phyloP scores from a whole-genome alignment of 805 yeast genomes.

The Zygoascus biomembranicola region DNA sequence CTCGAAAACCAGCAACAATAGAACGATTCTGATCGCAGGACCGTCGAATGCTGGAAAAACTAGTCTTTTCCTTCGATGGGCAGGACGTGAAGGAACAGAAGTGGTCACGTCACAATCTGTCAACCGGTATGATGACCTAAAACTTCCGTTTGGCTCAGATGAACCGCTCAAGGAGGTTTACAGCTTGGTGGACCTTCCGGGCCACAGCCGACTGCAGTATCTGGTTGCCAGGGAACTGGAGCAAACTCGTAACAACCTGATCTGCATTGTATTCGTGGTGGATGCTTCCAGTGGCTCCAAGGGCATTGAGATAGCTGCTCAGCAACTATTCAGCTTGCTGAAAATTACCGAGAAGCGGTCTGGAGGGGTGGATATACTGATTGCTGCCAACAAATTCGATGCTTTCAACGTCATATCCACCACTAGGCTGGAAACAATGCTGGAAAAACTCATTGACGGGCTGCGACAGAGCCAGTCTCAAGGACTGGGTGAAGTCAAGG shows the following conservation, averaged over 20 bases:
- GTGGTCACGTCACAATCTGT: slow-evolving; percentile 47
- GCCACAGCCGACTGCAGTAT: slow-evolving; percentile 67
- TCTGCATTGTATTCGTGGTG: slow-evolving; percentile 68
- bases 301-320: slow-evolving; percentile 45
- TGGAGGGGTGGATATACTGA: slow-evolving; percentile 62
- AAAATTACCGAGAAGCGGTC: slow-evolving; percentile 53
- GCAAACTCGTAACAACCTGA: slow-evolving; percentile 27
- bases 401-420: slow-evolving; percentile 75
- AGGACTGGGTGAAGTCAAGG: slow-evolving; percentile 37
- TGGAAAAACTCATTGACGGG: slow-evolving; percentile 58
- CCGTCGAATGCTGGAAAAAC: slow-evolving; percentile 64
- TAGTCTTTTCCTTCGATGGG: slow-evolving; percentile 35
- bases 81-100: slow-evolving; percentile 21
- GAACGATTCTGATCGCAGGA: slow-evolving; percentile 58
- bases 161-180: slow-evolving; percentile 29
- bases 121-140: slow-evolving; percentile 31
- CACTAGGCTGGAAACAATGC: slow-evolving; percentile 44
- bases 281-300: slow-evolving; percentile 58
- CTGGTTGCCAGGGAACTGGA: slow-evolving; percentile 38
- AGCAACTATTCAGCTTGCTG: slow-evolving; percentile 51
- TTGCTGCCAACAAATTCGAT: slow-evolving; percentile 83
- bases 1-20: slow-evolving; percentile 18
- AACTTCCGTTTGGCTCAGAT: slow-evolving; percentile 33
- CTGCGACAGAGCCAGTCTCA: slow-evolving; percentile 42
- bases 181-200: slow-evolving; percentile 75